phyloP scores from a whole-genome alignment of 495 filamentous ascomycete species.

The Trichoderma virens region DNA sequence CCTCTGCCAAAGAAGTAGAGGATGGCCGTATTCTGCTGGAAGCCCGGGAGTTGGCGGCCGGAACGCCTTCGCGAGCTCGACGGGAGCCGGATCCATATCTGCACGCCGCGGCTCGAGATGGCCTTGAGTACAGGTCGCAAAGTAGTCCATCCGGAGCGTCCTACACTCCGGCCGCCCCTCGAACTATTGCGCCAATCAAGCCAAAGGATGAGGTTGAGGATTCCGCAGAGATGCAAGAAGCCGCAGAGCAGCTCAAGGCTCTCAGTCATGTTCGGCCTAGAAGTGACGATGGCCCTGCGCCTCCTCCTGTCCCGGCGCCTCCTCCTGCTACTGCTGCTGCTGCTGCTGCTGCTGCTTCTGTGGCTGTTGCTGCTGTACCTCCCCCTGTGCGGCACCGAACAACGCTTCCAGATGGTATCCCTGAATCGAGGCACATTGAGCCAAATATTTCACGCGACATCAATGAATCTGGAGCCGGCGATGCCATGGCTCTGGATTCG shows the following conservation, averaged over 20 bases:
- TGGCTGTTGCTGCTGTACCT: conserved; percentile 8
- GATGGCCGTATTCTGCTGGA: conserved; percentile 42
- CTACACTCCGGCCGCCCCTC: background rate
- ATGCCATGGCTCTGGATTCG: conserved; percentile 26
- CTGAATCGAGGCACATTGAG: conserved; percentile 30
- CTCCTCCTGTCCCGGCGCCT: conserved; percentile 20
- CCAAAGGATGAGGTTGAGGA: conserved; percentile 47
- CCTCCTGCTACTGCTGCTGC: conserved; percentile 16
- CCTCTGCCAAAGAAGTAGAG: conserved; percentile 39
- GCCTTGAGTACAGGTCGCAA: background rate
- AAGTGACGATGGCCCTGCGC: conserved; percentile 29
- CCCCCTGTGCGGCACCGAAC: conserved; percentile 16
- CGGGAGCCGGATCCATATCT: conserved; percentile 1
- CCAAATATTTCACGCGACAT: conserved; percentile 33
- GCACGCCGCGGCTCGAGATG: background rate
- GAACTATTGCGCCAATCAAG: conserved; percentile 12
- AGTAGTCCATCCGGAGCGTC: conserved; percentile 1
- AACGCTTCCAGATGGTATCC: conserved; percentile 27
- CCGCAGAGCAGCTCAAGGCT: conserved; percentile 50
- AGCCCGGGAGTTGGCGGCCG: conserved; percentile 27
- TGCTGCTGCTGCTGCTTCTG: conserved; percentile 12
- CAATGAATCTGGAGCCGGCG: conserved; percentile 32
- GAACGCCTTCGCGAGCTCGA: conserved; percentile 21
- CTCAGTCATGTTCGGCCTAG: conserved; percentile 47
- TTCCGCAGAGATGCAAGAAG: conserved; percentile 51